Evolutionary conservation across 768 basidiomycete genomes (phyloP), one percentile per base, ranked within the genome.

Genomic region (Polyporus arcularius): DNA sequence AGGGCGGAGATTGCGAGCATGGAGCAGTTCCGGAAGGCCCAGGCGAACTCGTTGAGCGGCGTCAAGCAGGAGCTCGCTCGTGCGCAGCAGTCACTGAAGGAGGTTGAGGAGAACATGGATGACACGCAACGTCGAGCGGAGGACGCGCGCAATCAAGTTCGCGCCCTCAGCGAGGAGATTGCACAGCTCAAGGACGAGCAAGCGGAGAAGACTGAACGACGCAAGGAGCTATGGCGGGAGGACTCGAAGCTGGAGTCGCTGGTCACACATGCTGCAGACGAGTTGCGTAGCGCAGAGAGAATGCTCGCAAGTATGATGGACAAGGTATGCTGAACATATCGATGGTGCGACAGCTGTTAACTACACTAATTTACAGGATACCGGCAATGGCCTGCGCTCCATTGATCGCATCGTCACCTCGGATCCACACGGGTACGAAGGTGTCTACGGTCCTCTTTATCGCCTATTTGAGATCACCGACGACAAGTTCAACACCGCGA

Each of bases 201-300:
- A 64, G 80, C 79, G 28, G 88, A 85, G 53, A 75, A 89, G 70
- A 82, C 76, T 46, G 96, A 98, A 74, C 82, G 85, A 72, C 78
- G 94, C 67, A 97, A 96, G 80, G 94, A 96, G 53, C 72, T 94
- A 35, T 98, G 97, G 96, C 82, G 96, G 66, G 94, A 96, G 73
- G 96, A 98, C 62, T 88, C 92, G 0, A 96, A 92, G 72, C 75
- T 97, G 45, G 86, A 89, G 63, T 88, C 88, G 58, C 79, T 89
- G 15, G 86, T 93, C 2, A 81, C 81, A 38, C 84, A 92, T 55
- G 94, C 92, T 2, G 80, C 80, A 12, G 90, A 93, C 58, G 92
- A 98, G 72, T 77, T 96, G 66, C 83, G 89, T 68, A 82, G 82
- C 2, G 87, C 92, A 0, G 94, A 98, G 74, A 79, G 95, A 55